These are phyloP conservation scores for Tulasnella sp. DNA, from an alignment of 768 basidiomycete genomes.

Conservation along the genomic window DNA sequence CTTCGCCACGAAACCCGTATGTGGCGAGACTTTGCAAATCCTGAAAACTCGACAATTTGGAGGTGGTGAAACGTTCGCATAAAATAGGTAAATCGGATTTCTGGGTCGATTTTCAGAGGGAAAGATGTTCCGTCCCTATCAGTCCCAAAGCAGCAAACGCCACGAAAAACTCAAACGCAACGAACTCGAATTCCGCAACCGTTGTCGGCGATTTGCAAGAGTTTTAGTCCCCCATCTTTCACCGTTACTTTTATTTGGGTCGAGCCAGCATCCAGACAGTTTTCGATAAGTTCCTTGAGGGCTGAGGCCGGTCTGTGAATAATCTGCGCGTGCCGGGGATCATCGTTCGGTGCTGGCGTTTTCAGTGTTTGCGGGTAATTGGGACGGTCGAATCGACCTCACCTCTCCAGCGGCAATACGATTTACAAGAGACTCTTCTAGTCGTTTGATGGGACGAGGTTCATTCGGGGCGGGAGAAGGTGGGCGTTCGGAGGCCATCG, in stretches of 20 bases:
- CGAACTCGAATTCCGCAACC: slow-evolving; percentile 88
- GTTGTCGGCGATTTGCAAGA: slow-evolving; percentile 94
- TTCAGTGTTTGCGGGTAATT: neutral
- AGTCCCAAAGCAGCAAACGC: neutral
- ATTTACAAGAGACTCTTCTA: slow-evolving; percentile 82
- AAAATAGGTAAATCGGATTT: slow-evolving; percentile 85
- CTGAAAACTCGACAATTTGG: slow-evolving; percentile 80
- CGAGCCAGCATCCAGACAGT: slow-evolving; percentile 88
- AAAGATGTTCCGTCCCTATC: neutral
- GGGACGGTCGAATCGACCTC: slow-evolving; percentile 17
- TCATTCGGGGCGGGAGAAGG: slow-evolving; percentile 6
- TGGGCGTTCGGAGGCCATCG: neutral
- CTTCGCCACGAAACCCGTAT: slow-evolving; percentile 97
- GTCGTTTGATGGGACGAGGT: slow-evolving; percentile 55
- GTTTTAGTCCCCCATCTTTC: slow-evolving; percentile 93
- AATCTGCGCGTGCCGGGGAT: slow-evolving; percentile 46
- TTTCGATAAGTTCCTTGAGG: slow-evolving; percentile 93
- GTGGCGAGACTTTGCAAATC: slow-evolving; percentile 81
- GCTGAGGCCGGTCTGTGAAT: slow-evolving; percentile 91
- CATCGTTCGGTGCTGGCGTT: neutral
- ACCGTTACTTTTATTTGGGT: slow-evolving; percentile 81
- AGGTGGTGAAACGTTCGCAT: slow-evolving; percentile 93
- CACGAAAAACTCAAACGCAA: slow-evolving; percentile 25
- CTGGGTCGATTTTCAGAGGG: slow-evolving; percentile 41
- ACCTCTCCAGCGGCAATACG: slow-evolving; percentile 72